These are phyloP conservation scores for Claviceps sp. DNA, from an alignment of 2,329 filamentous ascomycete genomes.

Conservation along the genomic window DNA sequence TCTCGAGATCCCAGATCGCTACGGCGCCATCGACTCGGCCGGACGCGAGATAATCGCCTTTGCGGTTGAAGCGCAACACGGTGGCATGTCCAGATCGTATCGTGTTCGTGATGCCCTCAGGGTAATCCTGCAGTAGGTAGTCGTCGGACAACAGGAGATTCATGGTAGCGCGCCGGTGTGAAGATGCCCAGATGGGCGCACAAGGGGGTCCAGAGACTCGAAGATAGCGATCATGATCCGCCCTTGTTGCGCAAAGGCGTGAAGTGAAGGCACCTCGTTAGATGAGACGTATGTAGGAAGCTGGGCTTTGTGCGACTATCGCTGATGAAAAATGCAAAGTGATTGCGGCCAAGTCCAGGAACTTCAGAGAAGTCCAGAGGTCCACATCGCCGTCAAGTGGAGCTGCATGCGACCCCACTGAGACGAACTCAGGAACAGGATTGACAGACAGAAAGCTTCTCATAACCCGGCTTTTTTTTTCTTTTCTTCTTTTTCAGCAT, in stretches of 20 bases:
- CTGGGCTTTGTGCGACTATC: too few species aligned
- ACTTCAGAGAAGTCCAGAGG: too few species aligned
- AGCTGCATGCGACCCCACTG: too few species aligned
- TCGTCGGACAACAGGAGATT: constrained; percentile 49
- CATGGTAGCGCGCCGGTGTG: constrained; percentile 24
- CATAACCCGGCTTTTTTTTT: neutral
- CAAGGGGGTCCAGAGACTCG: neutral
- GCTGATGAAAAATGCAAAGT: too few species aligned
- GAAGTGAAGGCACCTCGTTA: neutral
- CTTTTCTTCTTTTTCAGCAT: neutral
- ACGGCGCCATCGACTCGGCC: constrained; percentile 90
- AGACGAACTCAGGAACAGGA: too few species aligned
- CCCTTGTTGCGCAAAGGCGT: neutral
- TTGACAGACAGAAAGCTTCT: too few species aligned
- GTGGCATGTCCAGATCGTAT: constrained; percentile 60
- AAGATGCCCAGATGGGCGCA: neutral
- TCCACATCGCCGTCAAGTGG: too few species aligned
- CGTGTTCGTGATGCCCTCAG: constrained; percentile 76
- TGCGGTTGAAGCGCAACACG: constrained; percentile 76
- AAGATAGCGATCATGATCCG: neutral
- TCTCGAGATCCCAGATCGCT: constrained; percentile 94
- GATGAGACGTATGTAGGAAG: too few species aligned
- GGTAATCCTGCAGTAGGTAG: constrained; percentile 65
- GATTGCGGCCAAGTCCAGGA: too few species aligned
- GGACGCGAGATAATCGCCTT: constrained; percentile 87